Percentiles rank a stretch among this genome's conserved stretches.
These are phyloP conservation scores for Penstemon newberryi DNA, from an alignment of 257 asterid genomes.

Conservation along the genomic window DNA sequence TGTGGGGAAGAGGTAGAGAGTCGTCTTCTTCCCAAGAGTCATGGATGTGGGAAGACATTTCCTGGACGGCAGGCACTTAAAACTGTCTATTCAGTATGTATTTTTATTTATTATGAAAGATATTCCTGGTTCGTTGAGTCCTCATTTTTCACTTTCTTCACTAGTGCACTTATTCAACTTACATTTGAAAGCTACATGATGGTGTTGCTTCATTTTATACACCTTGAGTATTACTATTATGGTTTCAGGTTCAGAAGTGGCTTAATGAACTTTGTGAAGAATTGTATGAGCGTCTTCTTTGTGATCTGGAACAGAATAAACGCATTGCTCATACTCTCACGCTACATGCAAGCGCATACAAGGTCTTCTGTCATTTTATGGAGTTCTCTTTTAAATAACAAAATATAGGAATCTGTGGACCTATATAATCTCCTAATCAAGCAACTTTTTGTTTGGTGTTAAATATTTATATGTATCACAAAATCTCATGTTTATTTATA, in stretches of 20 bases:
- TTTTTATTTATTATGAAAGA: constrained; percentile 8
- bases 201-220: constrained; percentile 13
- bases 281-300: constrained; percentile 82
- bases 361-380: constrained; percentile 44
- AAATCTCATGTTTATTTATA: too few relatives aligned
- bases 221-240: constrained; percentile 22
- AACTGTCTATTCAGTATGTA: constrained; percentile 57
- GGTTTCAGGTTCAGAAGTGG: constrained; percentile 84
- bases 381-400: constrained; percentile 16
- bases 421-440: constrained; percentile 19
- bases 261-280: constrained; percentile 80
- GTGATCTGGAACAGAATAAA: constrained; percentile 86
- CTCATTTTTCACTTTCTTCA: constrained; percentile 10
- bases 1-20: constrained; percentile 90
- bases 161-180: constrained; percentile 1
- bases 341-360: constrained; percentile 85
- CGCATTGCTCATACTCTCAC: constrained; percentile 86
- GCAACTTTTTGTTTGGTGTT: constrained; percentile 10
- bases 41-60: constrained; percentile 94
- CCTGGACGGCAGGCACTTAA: constrained; percentile 88
- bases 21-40: constrained; percentile 96
- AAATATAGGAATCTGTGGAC: constrained; percentile 14
- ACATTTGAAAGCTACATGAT: background rate
- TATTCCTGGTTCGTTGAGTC: constrained; percentile 10
- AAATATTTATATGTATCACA: background rate